Evolutionary conservation across 345 rosid species (phyloP), one percentile per base, ranked within the genome.

Genomic region (Gossypium australe): DNA sequence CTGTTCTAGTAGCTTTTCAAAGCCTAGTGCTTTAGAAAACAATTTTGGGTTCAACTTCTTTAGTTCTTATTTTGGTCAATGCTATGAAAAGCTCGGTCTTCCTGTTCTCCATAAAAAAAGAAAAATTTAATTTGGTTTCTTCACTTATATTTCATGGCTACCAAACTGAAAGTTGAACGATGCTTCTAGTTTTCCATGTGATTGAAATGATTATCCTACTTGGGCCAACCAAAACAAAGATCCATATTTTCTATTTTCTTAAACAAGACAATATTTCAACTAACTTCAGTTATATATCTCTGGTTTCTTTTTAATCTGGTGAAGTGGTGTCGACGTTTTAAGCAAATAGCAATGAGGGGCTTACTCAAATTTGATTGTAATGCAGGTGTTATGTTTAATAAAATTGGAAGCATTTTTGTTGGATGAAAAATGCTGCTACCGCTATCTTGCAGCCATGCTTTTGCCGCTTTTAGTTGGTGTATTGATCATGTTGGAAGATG

Each of bases 401-500:
- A 48, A 48, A 25, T 25, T 25, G 16, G 68, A 64, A 41, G 68
- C 67, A 62, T 16, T 7, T 10, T 34, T 62, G 11, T 62, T 34
- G 45, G 67, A 16, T 62, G 38, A 45, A 34, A 62, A 60, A 60
- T 14, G 66, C 62, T 53, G 29, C 10, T 13, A 66, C 4, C 18
- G 13, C 45, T 63, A 55, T 59, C 51, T 20, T 29, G 71, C 70
- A 20, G 51, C 70, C 7, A 51, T 41, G 48, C 59, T 64, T 47
- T 68, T 58, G 27, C 59, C 69, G 12, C 38, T 57, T 77, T 27
- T 51, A 49, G 64, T 51, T 45, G 11, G 67, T 12, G 14, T 27
- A 18, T 29, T 64, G 56, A 70, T 66, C 69, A 10, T 34, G 72
- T 75, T 73, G 76, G 62, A 25, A 52, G 57, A 72, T 48, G 72